Conservation (phyloP, 192 early-diverging fungal genomes). For the Podila horticola region DNA sequence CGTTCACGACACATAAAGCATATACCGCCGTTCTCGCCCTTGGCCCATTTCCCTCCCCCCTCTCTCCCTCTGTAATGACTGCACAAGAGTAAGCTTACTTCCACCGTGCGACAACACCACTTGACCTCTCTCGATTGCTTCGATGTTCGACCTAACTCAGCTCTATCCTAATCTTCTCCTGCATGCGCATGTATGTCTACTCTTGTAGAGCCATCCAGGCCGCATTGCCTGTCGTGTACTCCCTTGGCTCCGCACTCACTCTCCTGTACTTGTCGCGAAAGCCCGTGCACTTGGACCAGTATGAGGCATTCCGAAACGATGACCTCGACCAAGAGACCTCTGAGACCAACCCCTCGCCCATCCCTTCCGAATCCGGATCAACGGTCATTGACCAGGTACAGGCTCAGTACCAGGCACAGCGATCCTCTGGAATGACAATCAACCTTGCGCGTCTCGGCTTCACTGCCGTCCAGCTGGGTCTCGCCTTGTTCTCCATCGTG, state of each 20-base stretch:
- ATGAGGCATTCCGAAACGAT: background rate
- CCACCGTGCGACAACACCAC: background rate
- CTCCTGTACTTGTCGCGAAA: constrained; percentile 35
- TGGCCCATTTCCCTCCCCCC: too few species aligned
- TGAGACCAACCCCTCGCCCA: too few species aligned
- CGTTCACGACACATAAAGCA: too few species aligned
- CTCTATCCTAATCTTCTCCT: background rate
- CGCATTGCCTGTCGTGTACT: constrained; percentile 36
- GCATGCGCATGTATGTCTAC: background rate
- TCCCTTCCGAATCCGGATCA: background rate
- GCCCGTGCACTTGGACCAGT: constrained; percentile 47
- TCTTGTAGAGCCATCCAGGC: constrained; percentile 18
- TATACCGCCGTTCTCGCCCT: too few species aligned
- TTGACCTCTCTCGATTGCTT: too few species aligned
- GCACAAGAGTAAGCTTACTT: background rate
- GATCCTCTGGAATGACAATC: constrained; percentile 12
- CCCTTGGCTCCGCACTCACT: constrained; percentile 15
- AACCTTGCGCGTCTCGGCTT: constrained; percentile 20
- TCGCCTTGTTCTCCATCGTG: constrained; percentile 9
- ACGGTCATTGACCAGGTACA: constrained; percentile 7
- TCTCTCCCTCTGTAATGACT: too few species aligned
- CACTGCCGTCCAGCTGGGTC: constrained; percentile 22
- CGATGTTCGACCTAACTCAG: background rate
- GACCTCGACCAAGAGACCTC: background rate
- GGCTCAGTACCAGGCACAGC: constrained; percentile 14